phyloP scores from a whole-genome alignment of 169 alveolate species.

The Eimeria mitis region DNA sequence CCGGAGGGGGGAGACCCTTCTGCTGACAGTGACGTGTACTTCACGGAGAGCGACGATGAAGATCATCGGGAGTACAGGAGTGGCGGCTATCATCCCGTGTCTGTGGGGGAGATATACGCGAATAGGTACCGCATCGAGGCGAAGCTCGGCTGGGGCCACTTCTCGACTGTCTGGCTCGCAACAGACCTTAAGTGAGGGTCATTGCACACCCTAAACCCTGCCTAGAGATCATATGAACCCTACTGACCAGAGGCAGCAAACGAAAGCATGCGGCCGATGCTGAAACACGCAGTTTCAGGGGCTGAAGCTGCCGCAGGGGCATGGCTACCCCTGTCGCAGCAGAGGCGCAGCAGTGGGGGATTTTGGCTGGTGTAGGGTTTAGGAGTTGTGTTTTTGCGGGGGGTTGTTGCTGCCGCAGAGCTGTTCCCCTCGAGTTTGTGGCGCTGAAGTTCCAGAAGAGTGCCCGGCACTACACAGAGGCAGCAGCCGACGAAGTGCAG shows the following conservation, averaged over 20 bases:
- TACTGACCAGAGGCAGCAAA: neutral
- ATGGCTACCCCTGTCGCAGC: too few species aligned
- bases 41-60: constrained; percentile 85
- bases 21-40: constrained; percentile 80
- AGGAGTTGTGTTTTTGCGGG: neutral
- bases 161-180: constrained; percentile 99
- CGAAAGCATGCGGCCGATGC: neutral
- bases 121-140: constrained; percentile 97
- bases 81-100: constrained; percentile 86
- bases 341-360: neutral
- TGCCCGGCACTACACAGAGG: constrained; percentile 98
- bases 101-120: constrained; percentile 92
- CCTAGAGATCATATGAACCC: too few species aligned
- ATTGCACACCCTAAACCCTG: neutral
- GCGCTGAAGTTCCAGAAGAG: constrained; percentile 99
- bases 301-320: neutral
- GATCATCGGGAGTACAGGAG: constrained; percentile 81
- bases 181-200: constrained; percentile 88
- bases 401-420: constrained; percentile 35
- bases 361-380: constrained; percentile 18
- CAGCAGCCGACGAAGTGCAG: constrained; percentile 98
- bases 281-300: neutral
- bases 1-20: constrained; percentile 34
- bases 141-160: constrained; percentile 99
- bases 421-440: constrained; percentile 89